A percentile compares a stretch with the other conserved stretches of the same genome.
Conservation (phyloP, 2,329 filamentous ascomycete genomes). For the Aspergillus quadrilineatus region DNA sequence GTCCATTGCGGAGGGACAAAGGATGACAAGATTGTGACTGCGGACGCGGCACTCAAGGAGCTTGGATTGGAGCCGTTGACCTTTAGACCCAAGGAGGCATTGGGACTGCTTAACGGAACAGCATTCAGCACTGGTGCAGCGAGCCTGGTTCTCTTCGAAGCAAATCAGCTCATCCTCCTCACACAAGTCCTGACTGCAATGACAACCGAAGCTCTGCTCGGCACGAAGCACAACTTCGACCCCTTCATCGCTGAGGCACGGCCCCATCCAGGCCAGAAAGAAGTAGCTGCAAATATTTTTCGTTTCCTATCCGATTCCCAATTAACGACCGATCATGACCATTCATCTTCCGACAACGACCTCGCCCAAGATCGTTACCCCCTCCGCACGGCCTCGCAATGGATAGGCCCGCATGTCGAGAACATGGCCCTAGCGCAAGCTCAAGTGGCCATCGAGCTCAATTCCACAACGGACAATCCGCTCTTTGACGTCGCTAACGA, state of each 20-base stretch:
- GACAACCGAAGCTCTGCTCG: conserved; percentile 58
- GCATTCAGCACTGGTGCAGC: conserved; percentile 49
- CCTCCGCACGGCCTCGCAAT: conserved; percentile 64
- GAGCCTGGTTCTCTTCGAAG: conserved; percentile 51
- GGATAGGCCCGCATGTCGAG: conserved; percentile 66
- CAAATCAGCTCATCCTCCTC: conserved; percentile 54
- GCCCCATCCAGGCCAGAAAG: conserved; percentile 62
- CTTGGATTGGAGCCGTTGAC: conserved; percentile 33
- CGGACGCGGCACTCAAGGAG: conserved; percentile 34
- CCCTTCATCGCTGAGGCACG: conserved; percentile 59
- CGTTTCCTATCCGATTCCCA: conserved; percentile 51
- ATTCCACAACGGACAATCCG: conserved; percentile 68
- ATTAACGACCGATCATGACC: conserved; percentile 4
- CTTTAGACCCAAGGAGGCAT: conserved; percentile 52
- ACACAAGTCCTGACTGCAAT: conserved; percentile 62
- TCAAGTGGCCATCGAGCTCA: conserved; percentile 62
- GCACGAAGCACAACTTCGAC: conserved; percentile 57
- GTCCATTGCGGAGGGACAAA: conserved; percentile 23
- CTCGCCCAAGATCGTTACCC: conserved; percentile 66
- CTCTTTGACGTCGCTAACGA: conserved; percentile 51
- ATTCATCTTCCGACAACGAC: conserved; percentile 16
- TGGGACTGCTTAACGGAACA: conserved; percentile 54
- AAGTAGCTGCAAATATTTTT: conserved; percentile 57
- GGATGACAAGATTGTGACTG: conserved; percentile 22
- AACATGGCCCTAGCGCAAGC: conserved; percentile 58